These are phyloP conservation scores for Termitomyces sp. DNA, from an alignment of 768 basidiomycete species.

Conservation along the genomic window DNA sequence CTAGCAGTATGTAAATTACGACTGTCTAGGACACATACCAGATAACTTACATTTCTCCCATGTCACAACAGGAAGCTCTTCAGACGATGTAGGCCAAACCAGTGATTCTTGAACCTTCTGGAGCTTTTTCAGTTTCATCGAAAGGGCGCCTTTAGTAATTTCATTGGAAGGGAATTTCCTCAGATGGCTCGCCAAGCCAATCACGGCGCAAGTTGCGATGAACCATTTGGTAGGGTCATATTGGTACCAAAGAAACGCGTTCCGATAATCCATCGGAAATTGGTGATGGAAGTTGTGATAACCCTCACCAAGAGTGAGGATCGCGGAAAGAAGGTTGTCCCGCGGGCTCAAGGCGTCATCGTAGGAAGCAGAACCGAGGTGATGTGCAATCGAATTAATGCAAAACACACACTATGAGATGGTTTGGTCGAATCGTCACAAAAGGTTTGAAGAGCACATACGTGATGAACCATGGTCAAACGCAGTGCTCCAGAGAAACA, in stretches of 20 bases:
- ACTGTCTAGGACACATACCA: not conserved
- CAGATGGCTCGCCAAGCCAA: conserved; percentile 78
- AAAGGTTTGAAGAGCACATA: conserved; percentile 27
- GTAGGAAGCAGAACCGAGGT: conserved; percentile 75
- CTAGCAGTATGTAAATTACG: conserved; percentile 25
- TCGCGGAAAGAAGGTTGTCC: conserved; percentile 76
- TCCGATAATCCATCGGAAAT: conserved; percentile 84
- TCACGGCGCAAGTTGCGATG: conserved; percentile 54
- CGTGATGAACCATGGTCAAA: conserved; percentile 76
- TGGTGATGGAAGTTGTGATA: conserved; percentile 92
- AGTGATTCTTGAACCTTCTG: conserved; percentile 57
- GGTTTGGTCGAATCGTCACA: not conserved
- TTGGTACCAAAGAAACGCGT: conserved; percentile 77
- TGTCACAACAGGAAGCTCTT: conserved; percentile 66
- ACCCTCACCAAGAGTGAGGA: conserved; percentile 83
- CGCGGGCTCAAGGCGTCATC: conserved; percentile 76
- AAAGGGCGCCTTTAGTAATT: conserved; percentile 73
- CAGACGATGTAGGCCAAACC: conserved; percentile 51
- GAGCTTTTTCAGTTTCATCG: conserved; percentile 79
- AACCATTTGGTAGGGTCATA: conserved; percentile 97
- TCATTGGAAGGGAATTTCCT: conserved; percentile 87
- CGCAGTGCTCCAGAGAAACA: conserved; percentile 72
- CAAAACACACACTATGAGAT: conserved; percentile 69
- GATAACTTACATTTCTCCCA: conserved; percentile 73
- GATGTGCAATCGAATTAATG: conserved; percentile 87